phyloP scores from a whole-genome alignment of 805 yeast species.

The Clavispora vitiphila region DNA sequence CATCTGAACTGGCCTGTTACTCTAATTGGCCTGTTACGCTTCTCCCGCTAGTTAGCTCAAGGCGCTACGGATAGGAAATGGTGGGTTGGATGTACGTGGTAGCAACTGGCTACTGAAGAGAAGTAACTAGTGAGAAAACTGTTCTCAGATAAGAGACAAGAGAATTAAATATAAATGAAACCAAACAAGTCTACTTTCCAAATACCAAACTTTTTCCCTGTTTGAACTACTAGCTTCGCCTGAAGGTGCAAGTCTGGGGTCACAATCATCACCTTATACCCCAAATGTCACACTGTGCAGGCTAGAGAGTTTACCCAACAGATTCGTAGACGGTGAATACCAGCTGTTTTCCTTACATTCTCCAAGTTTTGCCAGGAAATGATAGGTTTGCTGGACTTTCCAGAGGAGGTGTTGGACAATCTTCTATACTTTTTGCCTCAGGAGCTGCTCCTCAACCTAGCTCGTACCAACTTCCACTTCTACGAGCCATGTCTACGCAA shows the following conservation, averaged over 20 bases:
- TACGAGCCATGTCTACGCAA: slow-evolving; percentile 28
- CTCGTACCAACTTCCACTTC: slow-evolving; percentile 30
- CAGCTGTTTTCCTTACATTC: background rate
- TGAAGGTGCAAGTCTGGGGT: background rate
- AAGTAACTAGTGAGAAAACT: too few relatives aligned
- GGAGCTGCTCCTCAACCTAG: slow-evolving; percentile 26
- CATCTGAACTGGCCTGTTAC: too few relatives aligned
- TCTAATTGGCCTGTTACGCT: too few relatives aligned
- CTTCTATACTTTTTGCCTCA: slow-evolving; percentile 24
- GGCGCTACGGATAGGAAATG: too few relatives aligned
- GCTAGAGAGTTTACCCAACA: background rate
- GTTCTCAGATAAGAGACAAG: too few relatives aligned
- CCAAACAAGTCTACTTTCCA: too few relatives aligned
- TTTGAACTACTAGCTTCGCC: too few relatives aligned
- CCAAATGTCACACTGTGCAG: slow-evolving; percentile 1
- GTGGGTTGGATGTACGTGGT: too few relatives aligned
- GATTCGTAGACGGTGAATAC: background rate
- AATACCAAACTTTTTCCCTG: too few relatives aligned
- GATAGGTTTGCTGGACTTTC: slow-evolving; percentile 7
- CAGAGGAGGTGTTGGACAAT: slow-evolving; percentile 8
- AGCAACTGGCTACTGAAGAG: too few relatives aligned
- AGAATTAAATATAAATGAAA: too few relatives aligned
- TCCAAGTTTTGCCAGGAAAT: background rate
- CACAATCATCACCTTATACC: slow-evolving; percentile 1
- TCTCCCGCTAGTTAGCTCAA: too few relatives aligned